phyloP scores from a whole-genome alignment of 2,329 filamentous ascomycete species.

The Trichophyton equinum region DNA sequence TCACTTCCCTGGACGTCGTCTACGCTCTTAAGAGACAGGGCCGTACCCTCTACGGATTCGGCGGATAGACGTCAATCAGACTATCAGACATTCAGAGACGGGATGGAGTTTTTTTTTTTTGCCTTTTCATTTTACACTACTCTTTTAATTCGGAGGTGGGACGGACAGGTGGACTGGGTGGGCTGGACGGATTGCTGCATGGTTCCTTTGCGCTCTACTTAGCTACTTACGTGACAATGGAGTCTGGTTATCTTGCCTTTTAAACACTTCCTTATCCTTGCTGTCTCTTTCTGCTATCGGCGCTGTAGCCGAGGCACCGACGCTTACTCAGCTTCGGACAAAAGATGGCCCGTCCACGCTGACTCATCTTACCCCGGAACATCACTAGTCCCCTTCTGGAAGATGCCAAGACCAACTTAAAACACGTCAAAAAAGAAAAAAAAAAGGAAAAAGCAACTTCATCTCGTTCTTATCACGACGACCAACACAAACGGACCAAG shows the following conservation, averaged over 20 bases:
- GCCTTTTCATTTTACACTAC: neutral
- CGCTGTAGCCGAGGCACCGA: neutral
- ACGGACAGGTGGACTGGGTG: neutral
- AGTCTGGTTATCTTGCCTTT: neutral
- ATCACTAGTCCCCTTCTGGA: neutral
- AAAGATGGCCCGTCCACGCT: neutral
- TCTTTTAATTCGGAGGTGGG: neutral
- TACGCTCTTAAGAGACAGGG: constrained; percentile 53
- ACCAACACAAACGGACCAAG: neutral
- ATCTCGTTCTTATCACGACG: no score
- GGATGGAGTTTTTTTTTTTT: neutral
- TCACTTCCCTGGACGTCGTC: constrained; percentile 48
- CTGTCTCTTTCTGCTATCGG: no score
- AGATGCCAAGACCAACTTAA: neutral
- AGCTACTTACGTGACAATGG: neutral
- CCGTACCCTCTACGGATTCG: constrained; percentile 75
- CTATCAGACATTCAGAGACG: no score
- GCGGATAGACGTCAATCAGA: constrained; percentile 50
- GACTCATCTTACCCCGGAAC: neutral
- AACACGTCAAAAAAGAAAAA: neutral
- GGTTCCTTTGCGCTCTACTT: neutral
- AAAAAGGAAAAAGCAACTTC: neutral
- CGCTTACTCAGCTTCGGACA: neutral
- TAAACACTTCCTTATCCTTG: no score
- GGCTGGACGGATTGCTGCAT: neutral